These are phyloP conservation scores for Ustilago shanxiensis DNA, from an alignment of 1,284 basidiomycete genomes.

Conservation along the genomic window DNA sequence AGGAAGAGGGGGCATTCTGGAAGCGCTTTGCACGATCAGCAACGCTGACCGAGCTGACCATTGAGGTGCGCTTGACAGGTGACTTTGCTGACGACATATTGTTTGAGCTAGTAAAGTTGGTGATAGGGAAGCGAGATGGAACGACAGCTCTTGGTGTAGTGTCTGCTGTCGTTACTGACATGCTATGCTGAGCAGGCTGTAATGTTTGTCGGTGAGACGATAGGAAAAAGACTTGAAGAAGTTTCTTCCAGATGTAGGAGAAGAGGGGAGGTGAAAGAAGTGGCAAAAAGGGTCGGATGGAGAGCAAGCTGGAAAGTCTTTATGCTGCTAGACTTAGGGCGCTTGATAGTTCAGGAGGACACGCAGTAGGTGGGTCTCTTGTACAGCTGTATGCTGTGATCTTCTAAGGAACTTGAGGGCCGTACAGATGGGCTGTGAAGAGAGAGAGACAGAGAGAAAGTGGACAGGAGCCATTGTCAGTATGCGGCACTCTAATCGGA, in stretches of 20 bases:
- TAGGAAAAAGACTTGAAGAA: background rate
- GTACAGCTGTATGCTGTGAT: background rate
- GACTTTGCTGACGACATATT: slow-evolving; percentile 19
- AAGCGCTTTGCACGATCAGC: slow-evolving; percentile 37
- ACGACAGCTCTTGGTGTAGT: slow-evolving; percentile 13
- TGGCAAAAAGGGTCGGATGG: background rate
- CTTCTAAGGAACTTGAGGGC: background rate
- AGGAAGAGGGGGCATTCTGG: slow-evolving; percentile 5
- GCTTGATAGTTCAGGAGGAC: background rate
- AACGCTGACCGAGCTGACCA: slow-evolving; percentile 27
- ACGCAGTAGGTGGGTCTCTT: background rate
- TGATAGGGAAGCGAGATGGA: slow-evolving; percentile 11
- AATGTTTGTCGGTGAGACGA: background rate
- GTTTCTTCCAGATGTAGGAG: background rate
- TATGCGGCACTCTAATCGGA: background rate
- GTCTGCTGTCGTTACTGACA: slow-evolving; percentile 2
- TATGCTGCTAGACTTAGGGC: background rate
- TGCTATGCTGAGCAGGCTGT: background rate
- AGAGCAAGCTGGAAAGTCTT: background rate
- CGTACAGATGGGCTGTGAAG: background rate
- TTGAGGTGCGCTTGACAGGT: slow-evolving; percentile 26
- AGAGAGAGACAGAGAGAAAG: background rate
- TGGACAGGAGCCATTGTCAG: too few relatives aligned
- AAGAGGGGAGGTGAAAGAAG: background rate
- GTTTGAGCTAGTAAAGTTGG: background rate